Conservation (phyloP, 2,329 filamentous ascomycete genomes). For the Ophiostoma sp. region DNA sequence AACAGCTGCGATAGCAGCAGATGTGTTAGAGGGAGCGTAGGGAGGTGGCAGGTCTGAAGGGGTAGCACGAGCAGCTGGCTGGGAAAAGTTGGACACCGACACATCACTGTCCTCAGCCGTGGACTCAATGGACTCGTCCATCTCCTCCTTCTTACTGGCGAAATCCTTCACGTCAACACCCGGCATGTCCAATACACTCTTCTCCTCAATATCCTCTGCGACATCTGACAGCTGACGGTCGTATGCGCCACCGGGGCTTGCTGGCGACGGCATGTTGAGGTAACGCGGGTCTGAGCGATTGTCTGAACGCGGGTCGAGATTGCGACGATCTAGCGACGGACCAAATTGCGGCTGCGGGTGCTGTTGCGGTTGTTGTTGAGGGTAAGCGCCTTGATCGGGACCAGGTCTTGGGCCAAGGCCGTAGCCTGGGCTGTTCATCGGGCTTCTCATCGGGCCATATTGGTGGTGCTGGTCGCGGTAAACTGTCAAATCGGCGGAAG, state of each 20-base stretch:
- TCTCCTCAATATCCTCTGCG: constrained; percentile 9
- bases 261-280: not conserved
- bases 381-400: not conserved
- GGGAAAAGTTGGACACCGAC: not conserved
- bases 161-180: constrained; percentile 17
- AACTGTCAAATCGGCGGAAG: constrained; percentile 4
- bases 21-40: not conserved
- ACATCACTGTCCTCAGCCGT: not conserved
- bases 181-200: not conserved
- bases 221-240: constrained; percentile 6
- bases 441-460: constrained; percentile 3
- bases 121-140: not conserved
- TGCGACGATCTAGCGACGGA: not conserved
- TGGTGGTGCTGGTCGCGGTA: constrained; percentile 13
- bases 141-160: not conserved
- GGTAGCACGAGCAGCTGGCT: not conserved
- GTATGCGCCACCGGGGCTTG: not conserved
- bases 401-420: not conserved
- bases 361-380: not conserved
- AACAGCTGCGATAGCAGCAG: not conserved
- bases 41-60: not conserved
- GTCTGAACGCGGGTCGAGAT: not conserved
- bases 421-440: constrained; percentile 2
- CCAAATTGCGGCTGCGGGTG: not conserved
- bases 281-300: not conserved